A percentile compares a stretch with the other conserved stretches of the same genome.
Conservation (phyloP, 176 grass and related monocot genomes). For the Carex pumila region DNA sequence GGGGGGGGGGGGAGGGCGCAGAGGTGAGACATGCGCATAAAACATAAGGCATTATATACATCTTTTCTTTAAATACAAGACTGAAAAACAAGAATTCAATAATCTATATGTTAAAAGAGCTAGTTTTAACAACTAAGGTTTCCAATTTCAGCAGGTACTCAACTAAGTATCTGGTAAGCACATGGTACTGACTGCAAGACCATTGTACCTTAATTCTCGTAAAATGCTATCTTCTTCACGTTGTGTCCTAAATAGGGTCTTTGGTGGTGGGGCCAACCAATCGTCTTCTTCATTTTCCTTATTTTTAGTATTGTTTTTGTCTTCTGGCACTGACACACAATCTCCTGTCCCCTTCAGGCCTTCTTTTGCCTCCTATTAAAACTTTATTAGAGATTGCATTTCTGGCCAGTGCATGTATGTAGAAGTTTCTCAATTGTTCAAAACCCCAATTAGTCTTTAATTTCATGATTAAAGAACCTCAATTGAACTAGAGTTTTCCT, state of each 20-base stretch:
- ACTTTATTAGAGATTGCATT: neutral
- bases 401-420: neutral
- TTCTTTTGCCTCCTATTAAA: conserved; percentile 6
- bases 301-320: conserved; percentile 11
- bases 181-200: neutral
- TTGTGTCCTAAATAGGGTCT: neutral
- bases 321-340: conserved; percentile 16
- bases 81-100: neutral
- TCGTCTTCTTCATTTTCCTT: conserved; percentile 51
- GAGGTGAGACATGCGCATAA: neutral
- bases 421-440: neutral
- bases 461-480: neutral
- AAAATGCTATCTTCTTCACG: conserved; percentile 26
- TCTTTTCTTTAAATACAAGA: neutral
- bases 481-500: neutral
- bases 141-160: neutral
- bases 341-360: conserved; percentile 16
- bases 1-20: too few species aligned
- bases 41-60: neutral
- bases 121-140: neutral
- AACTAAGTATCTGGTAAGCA: neutral
- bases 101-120: neutral
- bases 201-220: conserved; percentile 47
- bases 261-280: conserved; percentile 62
- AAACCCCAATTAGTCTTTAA: neutral